Percentiles rank a stretch among this genome's conserved stretches.
Evolutionary conservation across 1,139 yeast species (phyloP).

Genomic region (Geotrichum citri-aurantii): DNA sequence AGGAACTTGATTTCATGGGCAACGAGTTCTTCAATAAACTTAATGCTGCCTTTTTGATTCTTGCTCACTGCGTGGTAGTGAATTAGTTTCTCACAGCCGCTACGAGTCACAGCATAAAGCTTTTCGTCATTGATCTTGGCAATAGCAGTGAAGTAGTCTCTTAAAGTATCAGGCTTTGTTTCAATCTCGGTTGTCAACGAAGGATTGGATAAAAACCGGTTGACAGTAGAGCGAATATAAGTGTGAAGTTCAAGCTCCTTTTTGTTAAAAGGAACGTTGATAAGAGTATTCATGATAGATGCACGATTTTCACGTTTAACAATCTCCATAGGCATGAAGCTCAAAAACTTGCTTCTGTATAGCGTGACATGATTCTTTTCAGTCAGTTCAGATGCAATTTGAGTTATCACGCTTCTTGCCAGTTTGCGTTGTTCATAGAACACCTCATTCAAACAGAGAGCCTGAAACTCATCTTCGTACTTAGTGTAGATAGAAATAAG

Average conservation of each 20-base stretch:
- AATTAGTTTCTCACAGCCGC: constrained; percentile 14
- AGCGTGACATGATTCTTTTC: background rate
- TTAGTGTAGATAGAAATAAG: constrained; percentile 21
- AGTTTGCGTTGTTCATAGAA: constrained; percentile 25
- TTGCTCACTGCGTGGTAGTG: constrained; percentile 8
- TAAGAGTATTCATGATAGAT: constrained; percentile 7
- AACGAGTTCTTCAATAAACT: constrained; percentile 10
- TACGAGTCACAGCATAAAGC: constrained; percentile 10
- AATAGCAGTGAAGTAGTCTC: constrained; percentile 13
- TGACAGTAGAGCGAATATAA: constrained; percentile 14
- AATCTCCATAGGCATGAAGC: constrained; percentile 17
- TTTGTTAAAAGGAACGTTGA: constrained; percentile 2
- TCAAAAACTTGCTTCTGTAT: constrained; percentile 11
- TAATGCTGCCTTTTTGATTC: constrained; percentile 3
- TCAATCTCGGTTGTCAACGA: constrained; percentile 15
- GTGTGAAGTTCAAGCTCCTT: constrained; percentile 10
- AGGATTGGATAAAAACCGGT: constrained; percentile 12
- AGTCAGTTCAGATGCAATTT: constrained; percentile 10
- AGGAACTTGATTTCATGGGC: constrained; percentile 2
- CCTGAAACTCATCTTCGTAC: constrained; percentile 17
- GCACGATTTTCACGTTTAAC: constrained; percentile 14
- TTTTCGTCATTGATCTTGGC: constrained; percentile 2
- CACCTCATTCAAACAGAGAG: constrained; percentile 21
- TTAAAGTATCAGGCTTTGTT: constrained; percentile 9
- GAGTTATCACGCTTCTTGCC: constrained; percentile 19